Percentiles rank a stretch among this genome's conserved stretches.
These are phyloP conservation scores for Capsella bursapastoris DNA, from an alignment of 345 rosid genomes.

Conservation along the genomic window DNA sequence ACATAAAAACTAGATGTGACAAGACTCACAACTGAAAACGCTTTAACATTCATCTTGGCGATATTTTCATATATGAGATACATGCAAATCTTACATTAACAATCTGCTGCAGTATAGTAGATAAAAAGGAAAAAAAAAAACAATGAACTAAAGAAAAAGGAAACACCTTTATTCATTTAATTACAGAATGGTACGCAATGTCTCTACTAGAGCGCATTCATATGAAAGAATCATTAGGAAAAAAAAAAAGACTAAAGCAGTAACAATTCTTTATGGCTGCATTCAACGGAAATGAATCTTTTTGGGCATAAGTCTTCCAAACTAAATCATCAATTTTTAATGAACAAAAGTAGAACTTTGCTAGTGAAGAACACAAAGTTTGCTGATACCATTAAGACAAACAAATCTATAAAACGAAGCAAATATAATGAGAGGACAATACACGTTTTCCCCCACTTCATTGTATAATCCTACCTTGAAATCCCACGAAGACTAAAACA, in stretches of 20 bases:
- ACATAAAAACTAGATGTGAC: neutral
- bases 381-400: neutral
- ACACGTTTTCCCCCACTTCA: neutral
- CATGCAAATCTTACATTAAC: constrained; percentile 17
- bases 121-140: too few species aligned
- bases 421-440: neutral
- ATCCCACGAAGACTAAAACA: constrained; percentile 21
- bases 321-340: neutral
- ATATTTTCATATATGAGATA: neutral
- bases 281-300: neutral
- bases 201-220: neutral
- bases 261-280: neutral
- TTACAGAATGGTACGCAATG: neutral
- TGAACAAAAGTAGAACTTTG: constrained; percentile 8
- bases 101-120: neutral
- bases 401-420: neutral
- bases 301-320: neutral
- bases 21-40: neutral
- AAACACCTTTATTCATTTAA: neutral
- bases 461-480: constrained; percentile 2
- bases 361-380: constrained; percentile 7
- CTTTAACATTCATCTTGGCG: neutral
- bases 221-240: neutral
- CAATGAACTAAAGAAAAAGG: constrained; percentile 3
- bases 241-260: neutral